Evolutionary conservation across 352 stramenopile genomes (phyloP).

Genomic region (Phytophthora cajani): DNA sequence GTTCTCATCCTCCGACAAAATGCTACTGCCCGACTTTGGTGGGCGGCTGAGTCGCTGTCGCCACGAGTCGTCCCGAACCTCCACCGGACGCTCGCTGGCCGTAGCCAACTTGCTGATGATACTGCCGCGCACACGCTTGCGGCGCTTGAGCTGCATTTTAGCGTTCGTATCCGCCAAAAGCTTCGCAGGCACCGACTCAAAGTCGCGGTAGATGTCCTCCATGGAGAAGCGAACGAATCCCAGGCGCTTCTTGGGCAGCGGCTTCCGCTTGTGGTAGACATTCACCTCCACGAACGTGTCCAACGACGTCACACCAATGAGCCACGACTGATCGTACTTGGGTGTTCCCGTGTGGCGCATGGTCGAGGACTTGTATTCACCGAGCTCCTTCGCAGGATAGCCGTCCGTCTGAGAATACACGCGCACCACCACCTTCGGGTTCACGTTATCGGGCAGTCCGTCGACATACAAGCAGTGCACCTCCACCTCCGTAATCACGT

Average conservation of each 20-base stretch:
- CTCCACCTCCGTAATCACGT: slow-evolving; percentile 88
- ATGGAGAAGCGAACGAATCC: slow-evolving; percentile 78
- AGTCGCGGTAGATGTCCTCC: slow-evolving; percentile 88
- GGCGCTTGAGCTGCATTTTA: slow-evolving; percentile 79
- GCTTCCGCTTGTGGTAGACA: slow-evolving; percentile 88
- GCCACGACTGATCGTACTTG: slow-evolving; percentile 87
- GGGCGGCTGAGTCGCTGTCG: slow-evolving; percentile 59
- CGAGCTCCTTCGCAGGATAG: slow-evolving; percentile 54
- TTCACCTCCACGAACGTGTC: slow-evolving; percentile 85
- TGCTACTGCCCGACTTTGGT: slow-evolving; percentile 48
- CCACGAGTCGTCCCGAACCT: slow-evolving; percentile 75
- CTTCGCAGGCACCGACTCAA: slow-evolving; percentile 75
- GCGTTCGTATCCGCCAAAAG: slow-evolving; percentile 70
- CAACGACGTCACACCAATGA: slow-evolving; percentile 71
- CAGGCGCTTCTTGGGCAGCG: slow-evolving; percentile 81
- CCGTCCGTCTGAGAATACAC: slow-evolving; percentile 63
- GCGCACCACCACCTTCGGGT: slow-evolving; percentile 71
- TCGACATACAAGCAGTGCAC: slow-evolving; percentile 78
- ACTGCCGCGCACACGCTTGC: slow-evolving; percentile 80
- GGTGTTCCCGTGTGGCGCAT: slow-evolving; percentile 63
- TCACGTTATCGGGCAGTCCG: slow-evolving; percentile 71
- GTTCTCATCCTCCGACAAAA: slow-evolving; percentile 53
- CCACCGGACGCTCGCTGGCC: slow-evolving; percentile 43
- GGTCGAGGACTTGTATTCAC: slow-evolving; percentile 78
- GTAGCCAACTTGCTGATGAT: slow-evolving; percentile 79